Evolutionary conservation across 2,329 filamentous ascomycete genomes (phyloP).

Genomic region (Calonectria pseudoreteaudii): DNA sequence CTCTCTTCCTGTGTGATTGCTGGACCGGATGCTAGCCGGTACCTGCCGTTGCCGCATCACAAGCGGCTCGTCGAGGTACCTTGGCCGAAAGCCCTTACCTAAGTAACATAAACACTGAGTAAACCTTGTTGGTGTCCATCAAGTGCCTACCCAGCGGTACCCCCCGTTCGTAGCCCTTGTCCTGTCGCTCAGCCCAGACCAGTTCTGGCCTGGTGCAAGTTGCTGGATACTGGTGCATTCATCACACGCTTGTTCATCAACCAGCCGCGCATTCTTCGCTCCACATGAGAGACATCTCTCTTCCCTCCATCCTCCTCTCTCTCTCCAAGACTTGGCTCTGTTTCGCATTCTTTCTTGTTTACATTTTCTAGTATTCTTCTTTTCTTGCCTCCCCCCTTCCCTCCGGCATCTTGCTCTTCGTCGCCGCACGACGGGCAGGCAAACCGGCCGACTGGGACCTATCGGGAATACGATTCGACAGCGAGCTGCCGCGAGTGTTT

Average conservation of each 20-base stretch:
- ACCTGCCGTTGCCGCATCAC: background rate
- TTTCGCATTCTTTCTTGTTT: conserved; percentile 18
- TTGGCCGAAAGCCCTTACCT: background rate
- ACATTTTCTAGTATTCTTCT: conserved; percentile 35
- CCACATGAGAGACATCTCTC: conserved; percentile 15
- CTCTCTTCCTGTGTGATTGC: background rate
- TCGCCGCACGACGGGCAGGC: conserved; percentile 1
- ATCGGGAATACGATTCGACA: background rate
- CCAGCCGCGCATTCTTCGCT: conserved; percentile 16
- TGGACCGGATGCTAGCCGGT: background rate
- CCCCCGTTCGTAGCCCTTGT: conserved; percentile 9
- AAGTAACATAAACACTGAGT: background rate
- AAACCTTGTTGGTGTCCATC: background rate
- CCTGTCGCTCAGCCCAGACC: conserved; percentile 2
- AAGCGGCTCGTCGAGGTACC: background rate
- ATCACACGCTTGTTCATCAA: conserved; percentile 8
- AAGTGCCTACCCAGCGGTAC: background rate
- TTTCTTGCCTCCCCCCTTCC: conserved; percentile 12
- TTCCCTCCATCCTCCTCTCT: conserved; percentile 20
- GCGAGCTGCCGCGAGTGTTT: background rate
- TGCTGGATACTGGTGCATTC: conserved; percentile 23
- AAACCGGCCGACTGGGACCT: background rate
- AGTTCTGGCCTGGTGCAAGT: conserved; percentile 3
- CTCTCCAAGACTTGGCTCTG: background rate
- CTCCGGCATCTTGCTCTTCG: background rate